Base-by-base conservation (phyloP, 2,329 filamentous ascomycete genomes). In the Aspergillus spinulosporus region DNA sequence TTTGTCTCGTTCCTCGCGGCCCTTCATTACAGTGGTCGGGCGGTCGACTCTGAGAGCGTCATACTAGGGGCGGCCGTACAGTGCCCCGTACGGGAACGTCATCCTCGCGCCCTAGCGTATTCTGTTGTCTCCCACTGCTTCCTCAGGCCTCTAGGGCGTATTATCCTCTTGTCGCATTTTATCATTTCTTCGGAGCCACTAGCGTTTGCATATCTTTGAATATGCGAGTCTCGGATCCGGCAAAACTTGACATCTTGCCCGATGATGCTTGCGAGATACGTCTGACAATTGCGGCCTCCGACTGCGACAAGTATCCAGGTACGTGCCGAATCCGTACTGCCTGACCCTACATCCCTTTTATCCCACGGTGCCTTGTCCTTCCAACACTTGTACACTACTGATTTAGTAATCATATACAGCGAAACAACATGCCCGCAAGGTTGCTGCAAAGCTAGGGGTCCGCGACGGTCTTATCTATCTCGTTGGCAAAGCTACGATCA, bases 391-490 rank as follows among this genome's bases (percentile, higher is more conserved):
- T 12, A n/a, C 6, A 28, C 42, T 47, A 14, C 54, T 59, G 37
- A 59, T 32, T 45, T 11, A 12, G 9, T 37, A 37, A 21, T 5
- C 21, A 2, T 34, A 21, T 21, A 28, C 59, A 81, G 80, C 80
- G 40, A 82, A 80, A 63, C 71, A 76, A 60, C 80, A 82, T 69
- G 79, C 78, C 34, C 74, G 72, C 54, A 72, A 71, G 47, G 77
- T 80, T 32, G 78, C 77, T 42, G 68, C 69, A 42, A 70, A 75
- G 49, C 72, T 82, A 42, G 68, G 70, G 9, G 63, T 70, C 43
- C 69, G 72, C 12, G 61, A 74, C 43, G 81, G 84, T 28, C 68
- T 86, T 52, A 80, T 87, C 49, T 85, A 84, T 63, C 77, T 87
- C 26, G 74, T 76, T 34, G 83, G 83, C 26, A 74, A 79, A 49